Evolutionary conservation across 768 basidiomycete species (phyloP).

Genomic region (Neoboletus brunneissimus): DNA sequence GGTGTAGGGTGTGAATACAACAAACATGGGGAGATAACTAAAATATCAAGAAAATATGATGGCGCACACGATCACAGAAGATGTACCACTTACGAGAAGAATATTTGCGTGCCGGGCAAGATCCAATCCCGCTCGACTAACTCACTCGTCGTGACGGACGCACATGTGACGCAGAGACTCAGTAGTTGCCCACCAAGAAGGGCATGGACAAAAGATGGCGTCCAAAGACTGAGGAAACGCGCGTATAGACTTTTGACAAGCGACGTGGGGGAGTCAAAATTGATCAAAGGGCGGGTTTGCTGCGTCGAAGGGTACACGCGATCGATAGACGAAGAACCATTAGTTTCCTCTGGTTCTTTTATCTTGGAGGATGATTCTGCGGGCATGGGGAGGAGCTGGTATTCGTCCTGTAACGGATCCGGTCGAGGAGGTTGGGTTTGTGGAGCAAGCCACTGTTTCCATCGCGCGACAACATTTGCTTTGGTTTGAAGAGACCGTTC

Average conservation of each 20-base stretch:
- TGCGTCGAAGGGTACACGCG: neutral
- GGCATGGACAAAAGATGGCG: conserved; percentile 26
- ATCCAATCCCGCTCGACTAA: conserved; percentile 64
- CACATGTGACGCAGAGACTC: conserved; percentile 23
- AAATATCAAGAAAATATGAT: neutral
- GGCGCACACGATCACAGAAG: neutral
- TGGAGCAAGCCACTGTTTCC: conserved; percentile 17
- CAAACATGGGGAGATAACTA: conserved; percentile 73
- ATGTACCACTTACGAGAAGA: conserved; percentile 60
- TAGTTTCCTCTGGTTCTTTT: conserved; percentile 10
- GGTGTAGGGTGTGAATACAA: conserved; percentile 84
- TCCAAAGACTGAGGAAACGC: conserved; percentile 29
- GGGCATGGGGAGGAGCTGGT: conserved; percentile 18
- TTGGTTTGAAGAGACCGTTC: neutral
- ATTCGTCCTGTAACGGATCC: conserved; percentile 17
- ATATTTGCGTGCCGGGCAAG: conserved; percentile 75
- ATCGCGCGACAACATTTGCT: conserved; percentile 11
- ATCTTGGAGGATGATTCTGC: conserved; percentile 1
- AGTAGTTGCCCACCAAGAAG: conserved; percentile 28
- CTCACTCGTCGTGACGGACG: conserved; percentile 69
- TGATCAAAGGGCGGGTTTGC: conserved; percentile 13
- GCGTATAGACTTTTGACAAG: conserved; percentile 16
- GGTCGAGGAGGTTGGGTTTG: conserved; percentile 6
- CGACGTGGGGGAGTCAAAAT: conserved; percentile 19
- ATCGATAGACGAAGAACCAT: neutral